Conservation (phyloP, 495 filamentous ascomycete species). For the Niebla homalea region DNA sequence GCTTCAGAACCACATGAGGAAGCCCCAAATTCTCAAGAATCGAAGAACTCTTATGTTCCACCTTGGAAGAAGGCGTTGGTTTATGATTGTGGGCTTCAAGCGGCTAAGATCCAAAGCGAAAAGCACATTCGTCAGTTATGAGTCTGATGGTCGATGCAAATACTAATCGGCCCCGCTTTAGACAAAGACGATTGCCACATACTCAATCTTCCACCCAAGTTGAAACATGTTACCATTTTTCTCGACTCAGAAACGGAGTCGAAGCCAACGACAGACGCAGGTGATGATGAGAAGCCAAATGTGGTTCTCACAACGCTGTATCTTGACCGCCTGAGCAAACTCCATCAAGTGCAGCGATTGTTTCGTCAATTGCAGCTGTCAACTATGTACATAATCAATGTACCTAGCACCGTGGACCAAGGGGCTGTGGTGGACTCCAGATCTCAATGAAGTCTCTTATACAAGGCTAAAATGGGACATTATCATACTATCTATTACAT, state of each 20-base stretch:
- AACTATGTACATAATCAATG: neutral
- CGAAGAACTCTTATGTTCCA: neutral
- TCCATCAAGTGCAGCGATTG: neutral
- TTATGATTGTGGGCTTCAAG: neutral
- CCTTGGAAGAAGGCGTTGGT: neutral
- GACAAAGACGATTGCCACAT: neutral
- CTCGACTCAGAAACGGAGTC: slow-evolving; percentile 1
- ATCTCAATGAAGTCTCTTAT: too few relatives aligned
- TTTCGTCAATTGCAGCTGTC: neutral
- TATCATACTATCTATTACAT: too few relatives aligned
- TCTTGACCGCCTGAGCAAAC: neutral
- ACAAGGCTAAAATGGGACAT: too few relatives aligned
- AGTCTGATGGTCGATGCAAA: neutral
- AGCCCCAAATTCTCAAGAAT: too few relatives aligned
- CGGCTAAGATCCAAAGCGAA: neutral
- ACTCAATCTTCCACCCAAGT: neutral
- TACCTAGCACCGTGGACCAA: neutral
- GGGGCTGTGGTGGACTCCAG: too few relatives aligned
- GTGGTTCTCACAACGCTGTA: neutral
- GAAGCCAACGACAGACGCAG: neutral
- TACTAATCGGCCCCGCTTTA: neutral
- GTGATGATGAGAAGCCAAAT: neutral
- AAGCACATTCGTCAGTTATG: neutral
- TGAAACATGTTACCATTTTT: neutral
- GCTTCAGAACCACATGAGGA: neutral